phyloP scores from a whole-genome alignment of 768 basidiomycete genomes.

The Neoboletus subvelutipes region DNA sequence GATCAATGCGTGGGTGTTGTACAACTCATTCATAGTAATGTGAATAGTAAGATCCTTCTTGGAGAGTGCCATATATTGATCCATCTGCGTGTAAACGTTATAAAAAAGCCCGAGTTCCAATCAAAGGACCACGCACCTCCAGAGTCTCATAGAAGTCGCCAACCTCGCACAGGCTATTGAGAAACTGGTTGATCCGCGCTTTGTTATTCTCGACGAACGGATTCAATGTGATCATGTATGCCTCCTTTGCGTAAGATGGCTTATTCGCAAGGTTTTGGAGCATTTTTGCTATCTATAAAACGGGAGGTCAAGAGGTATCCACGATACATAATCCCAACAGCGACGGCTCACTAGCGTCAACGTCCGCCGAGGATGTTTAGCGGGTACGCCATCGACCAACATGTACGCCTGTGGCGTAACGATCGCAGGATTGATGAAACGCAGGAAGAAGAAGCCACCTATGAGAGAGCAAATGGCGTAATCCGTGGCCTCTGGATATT shows the following conservation, averaged over 20 bases:
- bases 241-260: constrained; percentile 96
- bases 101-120: not conserved
- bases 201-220: constrained; percentile 99
- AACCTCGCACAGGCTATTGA: constrained; percentile 96
- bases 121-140: constrained; percentile 58
- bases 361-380: constrained; percentile 95
- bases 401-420: constrained; percentile 99
- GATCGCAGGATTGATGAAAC: constrained; percentile 99
- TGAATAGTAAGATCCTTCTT: constrained; percentile 99
- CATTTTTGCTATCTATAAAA: constrained; percentile 93
- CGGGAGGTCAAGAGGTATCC: constrained; percentile 3
- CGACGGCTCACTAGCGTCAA: constrained; percentile 72
- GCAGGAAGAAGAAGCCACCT: constrained; percentile 99
- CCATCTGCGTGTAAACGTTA: constrained; percentile 64
- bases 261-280: constrained; percentile 99
- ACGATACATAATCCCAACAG: not conserved
- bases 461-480: constrained; percentile 98
- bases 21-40: constrained; percentile 98
- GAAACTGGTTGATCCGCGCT: constrained; percentile 93
- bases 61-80: constrained; percentile 99
- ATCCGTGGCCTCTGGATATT: constrained; percentile 98
- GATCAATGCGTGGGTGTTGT: constrained; percentile 96
- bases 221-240: constrained; percentile 97
- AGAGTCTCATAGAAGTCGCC: constrained; percentile 99
- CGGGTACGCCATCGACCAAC: constrained; percentile 97